Conservation (phyloP, 306 rosid species). For the Vigna trinervia region DNA sequence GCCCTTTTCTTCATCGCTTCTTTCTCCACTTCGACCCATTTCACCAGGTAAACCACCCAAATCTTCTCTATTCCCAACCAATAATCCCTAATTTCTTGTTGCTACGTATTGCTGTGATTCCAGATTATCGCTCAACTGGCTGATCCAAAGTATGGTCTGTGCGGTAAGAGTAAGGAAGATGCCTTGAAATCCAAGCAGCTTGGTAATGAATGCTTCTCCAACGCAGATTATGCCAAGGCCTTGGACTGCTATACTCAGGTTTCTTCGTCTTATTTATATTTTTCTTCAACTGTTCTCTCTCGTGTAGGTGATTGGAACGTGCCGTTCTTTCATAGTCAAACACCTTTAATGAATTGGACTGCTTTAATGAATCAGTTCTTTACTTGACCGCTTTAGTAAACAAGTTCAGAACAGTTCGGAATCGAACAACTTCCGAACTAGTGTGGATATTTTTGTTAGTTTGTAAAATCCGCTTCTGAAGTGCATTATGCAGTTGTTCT, state of each 20-base stretch:
- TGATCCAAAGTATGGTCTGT: constrained; percentile 61
- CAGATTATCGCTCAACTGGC: constrained; percentile 69
- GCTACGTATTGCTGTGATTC: not conserved
- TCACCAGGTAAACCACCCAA: constrained; percentile 52
- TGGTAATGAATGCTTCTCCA: constrained; percentile 68
- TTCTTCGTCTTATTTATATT: not conserved
- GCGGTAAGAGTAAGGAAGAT: constrained; percentile 71
- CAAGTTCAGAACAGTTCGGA: too few relatives aligned
- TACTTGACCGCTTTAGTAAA: not conserved
- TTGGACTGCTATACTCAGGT: constrained; percentile 75
- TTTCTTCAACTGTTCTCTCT: not conserved
- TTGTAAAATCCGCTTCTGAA: not conserved
- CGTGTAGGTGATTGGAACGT: not conserved
- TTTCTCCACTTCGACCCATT: constrained; percentile 67
- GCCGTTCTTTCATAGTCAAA: not conserved
- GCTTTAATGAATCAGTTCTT: not conserved
- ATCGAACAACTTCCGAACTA: too few relatives aligned
- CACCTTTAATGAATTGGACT: not conserved
- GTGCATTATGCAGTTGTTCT: constrained; percentile 3
- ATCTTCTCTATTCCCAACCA: constrained; percentile 1
- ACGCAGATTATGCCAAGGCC: constrained; percentile 61
- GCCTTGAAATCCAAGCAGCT: constrained; percentile 70
- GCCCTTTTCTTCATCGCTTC: constrained; percentile 64
- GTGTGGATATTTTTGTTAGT: too few relatives aligned
- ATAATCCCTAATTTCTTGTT: constrained; percentile 33